Conservation (phyloP, 352 stramenopile species). For the Globisporangium acanthophoron region DNA sequence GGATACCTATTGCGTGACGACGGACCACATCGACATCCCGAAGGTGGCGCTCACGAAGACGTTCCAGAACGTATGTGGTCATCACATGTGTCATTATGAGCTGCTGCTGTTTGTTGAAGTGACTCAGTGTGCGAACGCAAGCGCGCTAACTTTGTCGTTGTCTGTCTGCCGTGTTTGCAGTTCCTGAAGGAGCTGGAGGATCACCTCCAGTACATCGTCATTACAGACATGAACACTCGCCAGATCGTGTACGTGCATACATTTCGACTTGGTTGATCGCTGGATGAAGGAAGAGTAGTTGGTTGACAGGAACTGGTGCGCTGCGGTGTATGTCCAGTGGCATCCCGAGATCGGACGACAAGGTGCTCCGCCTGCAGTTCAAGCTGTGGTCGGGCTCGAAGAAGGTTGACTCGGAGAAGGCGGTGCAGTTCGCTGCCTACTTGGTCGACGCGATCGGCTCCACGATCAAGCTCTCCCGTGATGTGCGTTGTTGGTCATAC, state of each 20-base stretch:
- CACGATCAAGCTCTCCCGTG: constrained; percentile 71
- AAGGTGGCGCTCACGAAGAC: constrained; percentile 51
- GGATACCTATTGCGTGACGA: constrained; percentile 55
- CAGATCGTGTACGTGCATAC: constrained; percentile 39
- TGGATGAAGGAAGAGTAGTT: no score
- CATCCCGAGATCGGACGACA: constrained; percentile 59
- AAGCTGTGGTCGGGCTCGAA: constrained; percentile 60
- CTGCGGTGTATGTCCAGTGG: constrained; percentile 27
- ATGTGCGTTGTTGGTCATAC: constrained; percentile 28
- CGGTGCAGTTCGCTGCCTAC: constrained; percentile 36
- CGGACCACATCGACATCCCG: constrained; percentile 57
- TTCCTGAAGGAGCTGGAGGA: constrained; percentile 58
- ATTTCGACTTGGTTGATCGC: neutral
- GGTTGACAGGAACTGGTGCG: neutral
- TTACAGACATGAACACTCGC: constrained; percentile 73
- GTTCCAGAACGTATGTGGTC: constrained; percentile 29
- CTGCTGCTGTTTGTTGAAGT: neutral
- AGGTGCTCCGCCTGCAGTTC: constrained; percentile 55
- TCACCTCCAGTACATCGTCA: constrained; percentile 68
- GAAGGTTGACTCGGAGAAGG: constrained; percentile 45
- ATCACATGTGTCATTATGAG: neutral
- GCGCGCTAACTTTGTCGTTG: neutral
- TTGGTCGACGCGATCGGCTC: constrained; percentile 61
- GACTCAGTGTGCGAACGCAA: neutral
- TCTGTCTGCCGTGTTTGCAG: constrained; percentile 15